A percentile compares a stretch with the other conserved stretches of the same genome.
These are phyloP conservation scores for Teratosphaeria gauchensis DNA, from an alignment of 2,329 filamentous ascomycete genomes.

Conservation along the genomic window DNA sequence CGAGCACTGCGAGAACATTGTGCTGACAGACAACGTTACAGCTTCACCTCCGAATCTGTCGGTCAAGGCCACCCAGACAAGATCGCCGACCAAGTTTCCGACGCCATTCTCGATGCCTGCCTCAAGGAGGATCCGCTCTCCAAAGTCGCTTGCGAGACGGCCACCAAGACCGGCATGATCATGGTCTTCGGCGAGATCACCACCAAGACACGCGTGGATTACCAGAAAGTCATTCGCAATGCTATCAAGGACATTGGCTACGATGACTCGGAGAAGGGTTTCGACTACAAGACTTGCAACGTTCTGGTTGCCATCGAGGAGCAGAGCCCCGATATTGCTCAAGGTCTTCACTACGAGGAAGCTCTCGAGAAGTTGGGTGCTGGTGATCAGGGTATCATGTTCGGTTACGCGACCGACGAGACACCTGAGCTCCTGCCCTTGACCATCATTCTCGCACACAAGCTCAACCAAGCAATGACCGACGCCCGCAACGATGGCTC, in stretches of 20 bases:
- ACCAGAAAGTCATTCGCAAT: constrained; percentile 92
- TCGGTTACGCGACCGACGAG: constrained; percentile 98
- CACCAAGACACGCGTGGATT: constrained; percentile 90
- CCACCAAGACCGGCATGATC: constrained; percentile 98
- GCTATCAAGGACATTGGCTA: constrained; percentile 99
- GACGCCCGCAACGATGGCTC: constrained; percentile 76
- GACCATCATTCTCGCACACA: constrained; percentile 88
- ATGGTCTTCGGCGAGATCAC: constrained; percentile 99
- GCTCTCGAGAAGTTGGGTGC: constrained; percentile 95
- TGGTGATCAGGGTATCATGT: constrained; percentile 99
- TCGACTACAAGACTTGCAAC: constrained; percentile 99
- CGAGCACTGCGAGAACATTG: background rate
- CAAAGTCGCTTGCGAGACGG: constrained; percentile 97
- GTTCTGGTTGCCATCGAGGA: constrained; percentile 97
- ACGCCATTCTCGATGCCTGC: constrained; percentile 97
- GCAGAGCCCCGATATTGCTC: constrained; percentile 97
- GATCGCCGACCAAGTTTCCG: constrained; percentile 77
- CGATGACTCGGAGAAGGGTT: constrained; percentile 92
- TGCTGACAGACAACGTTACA: constrained; percentile 1
- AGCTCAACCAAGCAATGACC: constrained; percentile 93
- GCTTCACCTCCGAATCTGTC: constrained; percentile 44
- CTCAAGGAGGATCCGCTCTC: constrained; percentile 88
- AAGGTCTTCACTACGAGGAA: constrained; percentile 97
- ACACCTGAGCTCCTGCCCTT: constrained; percentile 94
- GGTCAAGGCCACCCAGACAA: constrained; percentile 31